Evolutionary conservation across 2,329 filamentous ascomycete species (phyloP), one percentile per base, ranked within the genome.

Genomic region (Rutstroemia sp.): DNA sequence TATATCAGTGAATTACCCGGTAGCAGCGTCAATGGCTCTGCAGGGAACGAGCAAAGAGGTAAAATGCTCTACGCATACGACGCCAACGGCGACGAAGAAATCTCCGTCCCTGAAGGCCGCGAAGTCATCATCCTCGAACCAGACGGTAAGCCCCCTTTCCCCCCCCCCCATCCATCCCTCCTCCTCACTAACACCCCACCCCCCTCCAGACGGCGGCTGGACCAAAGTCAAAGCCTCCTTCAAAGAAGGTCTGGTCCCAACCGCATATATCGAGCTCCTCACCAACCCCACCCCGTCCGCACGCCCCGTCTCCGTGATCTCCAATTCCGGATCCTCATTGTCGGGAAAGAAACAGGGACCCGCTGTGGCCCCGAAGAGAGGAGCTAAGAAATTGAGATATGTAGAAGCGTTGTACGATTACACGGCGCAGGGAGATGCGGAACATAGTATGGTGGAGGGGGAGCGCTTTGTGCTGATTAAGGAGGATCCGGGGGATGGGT

Each of bases 341-440:
- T 75, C 77, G 2, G 50, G 65, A 9, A 70, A 70, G 38, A 69
- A 68, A 47, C 66, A 69, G 62, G 69, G 69, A 3, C 70, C 65
- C 44, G 91, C 87, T 0, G 94, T 99, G 4, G 94, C 94, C 14
- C 94, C 94, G 4, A 86, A 86, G 63, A 83, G 92, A 9, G 92
- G 92, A 14, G 92, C 91, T 4, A 96, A 96, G 81, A 96, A 95
- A 71, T 78, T 96, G 38, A 89, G 87, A 68, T 95, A 97, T 66
- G 92, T 95, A 1, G 88, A 96, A 69, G 94, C 94, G 1, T 63
- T 97, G 65, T 99, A 97, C 70, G 89, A 94, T 51, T 99, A 99
- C 70, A 78, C 85, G 51, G 90, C 92, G 17, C 86, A 90, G 65
- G 91, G 84, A 63, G 89, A 95, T 5, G 81, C 83, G 7, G 94